Base-by-base conservation (phyloP, 2,329 filamentous ascomycete genomes). In the Arthrobotrys sinensis region DNA sequence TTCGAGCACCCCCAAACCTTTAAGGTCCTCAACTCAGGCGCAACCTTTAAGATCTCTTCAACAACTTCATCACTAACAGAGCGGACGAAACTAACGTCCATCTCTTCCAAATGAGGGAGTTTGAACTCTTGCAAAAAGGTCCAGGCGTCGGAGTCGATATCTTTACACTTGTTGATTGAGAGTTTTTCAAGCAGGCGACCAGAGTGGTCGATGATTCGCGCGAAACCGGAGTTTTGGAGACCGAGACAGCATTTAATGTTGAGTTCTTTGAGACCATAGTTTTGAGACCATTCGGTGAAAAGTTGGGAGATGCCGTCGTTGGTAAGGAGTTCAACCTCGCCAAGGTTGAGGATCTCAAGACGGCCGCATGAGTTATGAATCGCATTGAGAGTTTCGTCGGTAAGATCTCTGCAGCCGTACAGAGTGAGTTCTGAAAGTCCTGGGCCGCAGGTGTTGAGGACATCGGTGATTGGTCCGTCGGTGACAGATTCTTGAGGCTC, bases 1-100 rank as follows among this genome's bases (percentile, higher is more conserved):
- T 83, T 83, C 82, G 84, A 79, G 80, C 82, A 79, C 55, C 79
- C 69, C 82, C 82, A 81, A 57, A 81, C 73, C 60, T 76, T 76
- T 45, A 81, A 46, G 63, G 68, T 3, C 72, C 76, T 67, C 16
- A 81, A 28, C 21, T 76, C 65, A 5, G 76, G 67, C 11, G 80
- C 81, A 34, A 67, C 67, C 14, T 70, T 60, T 19, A 65, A 43
- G 7, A 81, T 11, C 11, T 45, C 45, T 62, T 82, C 81, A 10
- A 82, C 64, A 24, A 80, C 53, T 28, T 34, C 64, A 68, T 82
- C 81, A 28, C 77, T 69, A 1, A 82, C 81, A 7, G 64, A 70
- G 8, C 81, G 76, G 12, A 82, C 65, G 53, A 82, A 82, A 7
- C 79, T 80, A 3, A 81, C 24, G 65, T 82, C 81, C 16, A 82